These are phyloP conservation scores for Jaapia argillacea DNA, from an alignment of 768 basidiomycete species.

Conservation along the genomic window DNA sequence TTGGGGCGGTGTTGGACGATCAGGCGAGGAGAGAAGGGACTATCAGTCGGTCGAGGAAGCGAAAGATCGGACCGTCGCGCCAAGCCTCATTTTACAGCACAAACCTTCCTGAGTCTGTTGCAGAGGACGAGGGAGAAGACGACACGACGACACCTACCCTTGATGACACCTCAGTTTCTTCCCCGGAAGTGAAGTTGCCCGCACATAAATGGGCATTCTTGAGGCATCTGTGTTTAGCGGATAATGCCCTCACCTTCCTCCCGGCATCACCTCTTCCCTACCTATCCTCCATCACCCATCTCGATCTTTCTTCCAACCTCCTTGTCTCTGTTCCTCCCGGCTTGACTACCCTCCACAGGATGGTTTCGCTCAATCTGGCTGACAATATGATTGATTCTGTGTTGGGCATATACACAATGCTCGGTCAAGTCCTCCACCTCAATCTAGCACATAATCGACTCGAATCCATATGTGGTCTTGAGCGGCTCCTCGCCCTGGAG, in stretches of 20 bases:
- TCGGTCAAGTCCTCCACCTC: slow-evolving; percentile 68
- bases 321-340: slow-evolving; percentile 81
- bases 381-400: slow-evolving; percentile 98
- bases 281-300: slow-evolving; percentile 66
- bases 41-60: slow-evolving; percentile 32
- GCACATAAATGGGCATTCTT: slow-evolving; percentile 67
- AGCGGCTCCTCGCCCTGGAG: slow-evolving; percentile 78
- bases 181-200: slow-evolving; percentile 30
- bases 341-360: slow-evolving; percentile 62
- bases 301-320: slow-evolving; percentile 88
- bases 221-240: slow-evolving; percentile 64
- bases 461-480: slow-evolving; percentile 91
- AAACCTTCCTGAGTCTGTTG: slow-evolving; percentile 45
- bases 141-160: slow-evolving; percentile 1
- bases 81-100: slow-evolving; percentile 40
- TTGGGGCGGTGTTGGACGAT: slow-evolving; percentile 71
- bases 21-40: slow-evolving; percentile 52
- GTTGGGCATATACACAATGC: slow-evolving; percentile 71
- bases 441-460: slow-evolving; percentile 84
- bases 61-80: slow-evolving; percentile 20
- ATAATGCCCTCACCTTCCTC: slow-evolving; percentile 75
- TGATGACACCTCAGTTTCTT: slow-evolving; percentile 9
- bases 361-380: slow-evolving; percentile 87
- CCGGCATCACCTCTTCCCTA: slow-evolving; percentile 56
- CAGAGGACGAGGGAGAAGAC: slow-evolving; percentile 36